Evolutionary conservation across 768 basidiomycete species (phyloP).

Genomic region (Psilocybe cyanescens): DNA sequence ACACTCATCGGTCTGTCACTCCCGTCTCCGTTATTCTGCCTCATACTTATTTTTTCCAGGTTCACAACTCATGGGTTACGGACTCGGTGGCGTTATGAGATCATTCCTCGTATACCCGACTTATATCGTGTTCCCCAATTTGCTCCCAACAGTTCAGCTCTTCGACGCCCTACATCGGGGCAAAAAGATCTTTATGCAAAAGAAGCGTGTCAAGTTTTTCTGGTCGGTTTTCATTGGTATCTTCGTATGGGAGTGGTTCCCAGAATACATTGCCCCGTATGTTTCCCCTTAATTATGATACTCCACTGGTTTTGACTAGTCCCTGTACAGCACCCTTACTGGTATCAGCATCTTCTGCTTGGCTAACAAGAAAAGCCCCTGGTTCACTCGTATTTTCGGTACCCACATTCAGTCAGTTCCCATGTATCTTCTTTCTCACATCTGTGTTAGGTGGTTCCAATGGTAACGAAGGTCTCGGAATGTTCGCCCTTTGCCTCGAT

Average conservation of each 20-base stretch:
- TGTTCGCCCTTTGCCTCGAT: conserved; percentile 62
- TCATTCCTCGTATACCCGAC: conserved; percentile 58
- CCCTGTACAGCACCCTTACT: conserved; percentile 45
- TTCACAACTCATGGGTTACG: conserved; percentile 45
- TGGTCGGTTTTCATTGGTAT: conserved; percentile 56
- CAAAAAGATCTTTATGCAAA: conserved; percentile 44
- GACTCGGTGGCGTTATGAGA: conserved; percentile 46
- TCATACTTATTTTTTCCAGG: conserved; percentile 15
- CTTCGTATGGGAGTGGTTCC: conserved; percentile 61
- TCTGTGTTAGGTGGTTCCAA: conserved; percentile 46
- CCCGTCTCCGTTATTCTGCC: not conserved
- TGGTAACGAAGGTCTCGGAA: conserved; percentile 65
- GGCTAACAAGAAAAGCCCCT: conserved; percentile 48
- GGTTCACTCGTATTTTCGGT: conserved; percentile 61
- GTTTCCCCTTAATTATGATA: conserved; percentile 31
- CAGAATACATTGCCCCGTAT: conserved; percentile 49
- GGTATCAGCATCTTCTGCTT: conserved; percentile 66
- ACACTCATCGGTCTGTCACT: conserved; percentile 35
- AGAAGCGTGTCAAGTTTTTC: conserved; percentile 61
- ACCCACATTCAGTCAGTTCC: too few relatives aligned
- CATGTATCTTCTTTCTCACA: not conserved
- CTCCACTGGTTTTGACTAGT: conserved; percentile 1
- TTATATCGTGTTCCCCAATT: conserved; percentile 46
- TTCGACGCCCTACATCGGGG: conserved; percentile 51
- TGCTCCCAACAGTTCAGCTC: conserved; percentile 39